Conservation (phyloP, 257 asterid species). For the Jaltomata sinuosa region DNA sequence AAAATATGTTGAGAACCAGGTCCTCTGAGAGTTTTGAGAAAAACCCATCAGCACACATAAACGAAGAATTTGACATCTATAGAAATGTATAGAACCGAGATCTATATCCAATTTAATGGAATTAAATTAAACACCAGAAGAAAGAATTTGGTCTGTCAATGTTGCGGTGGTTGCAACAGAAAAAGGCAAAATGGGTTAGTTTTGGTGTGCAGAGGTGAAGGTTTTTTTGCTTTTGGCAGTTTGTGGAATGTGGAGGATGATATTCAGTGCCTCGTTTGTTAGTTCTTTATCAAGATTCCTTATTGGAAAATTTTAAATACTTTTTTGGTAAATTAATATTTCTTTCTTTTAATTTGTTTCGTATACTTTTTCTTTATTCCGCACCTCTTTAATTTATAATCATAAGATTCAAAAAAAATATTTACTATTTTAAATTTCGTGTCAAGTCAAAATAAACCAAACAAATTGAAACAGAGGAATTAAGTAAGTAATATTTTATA, state of each 20-base stretch:
- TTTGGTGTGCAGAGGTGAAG: background rate
- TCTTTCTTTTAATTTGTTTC: too few relatives aligned
- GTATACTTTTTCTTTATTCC: too few relatives aligned
- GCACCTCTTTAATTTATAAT: too few relatives aligned
- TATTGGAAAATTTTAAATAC: background rate
- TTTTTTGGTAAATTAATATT: background rate
- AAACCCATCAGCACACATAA: background rate
- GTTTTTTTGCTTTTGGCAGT: background rate
- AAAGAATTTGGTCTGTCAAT: background rate
- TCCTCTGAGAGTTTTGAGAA: conserved; percentile 81
- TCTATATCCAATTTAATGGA: background rate
- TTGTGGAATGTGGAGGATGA: background rate
- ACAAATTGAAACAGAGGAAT: too few relatives aligned
- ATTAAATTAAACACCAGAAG: background rate
- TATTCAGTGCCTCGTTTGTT: background rate
- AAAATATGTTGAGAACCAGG: conserved; percentile 59
- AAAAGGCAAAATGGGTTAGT: background rate
- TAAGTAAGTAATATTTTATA: too few relatives aligned
- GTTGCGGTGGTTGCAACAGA: too few relatives aligned
- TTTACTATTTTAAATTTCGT: too few relatives aligned
- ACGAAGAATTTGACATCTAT: background rate
- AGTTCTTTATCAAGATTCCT: background rate
- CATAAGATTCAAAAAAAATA: too few relatives aligned
- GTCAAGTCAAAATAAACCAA: too few relatives aligned
- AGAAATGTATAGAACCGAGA: conserved; percentile 15